These are phyloP conservation scores for Vitis labrusca DNA, from an alignment of 164 flowering plant species.

Conservation along the genomic window DNA sequence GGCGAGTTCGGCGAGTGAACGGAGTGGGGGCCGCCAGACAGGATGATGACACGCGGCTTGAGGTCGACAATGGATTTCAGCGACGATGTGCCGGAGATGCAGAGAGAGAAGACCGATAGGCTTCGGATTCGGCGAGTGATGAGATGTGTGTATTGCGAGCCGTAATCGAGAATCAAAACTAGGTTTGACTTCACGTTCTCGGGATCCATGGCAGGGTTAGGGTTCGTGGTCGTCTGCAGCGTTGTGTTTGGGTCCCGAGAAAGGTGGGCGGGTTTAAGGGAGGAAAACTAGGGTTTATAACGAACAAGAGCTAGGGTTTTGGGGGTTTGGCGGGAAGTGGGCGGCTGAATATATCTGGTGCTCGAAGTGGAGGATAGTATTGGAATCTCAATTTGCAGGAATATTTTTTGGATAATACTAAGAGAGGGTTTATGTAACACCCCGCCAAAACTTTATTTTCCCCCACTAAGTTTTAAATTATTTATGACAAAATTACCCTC, in stretches of 20 bases:
- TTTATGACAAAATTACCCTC: no score
- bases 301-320: neutral
- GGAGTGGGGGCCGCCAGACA: conserved; percentile 94
- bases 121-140: conserved; percentile 90
- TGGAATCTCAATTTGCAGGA: neutral
- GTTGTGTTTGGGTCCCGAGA: conserved; percentile 10
- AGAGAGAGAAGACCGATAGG: conserved; percentile 79
- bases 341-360: no score
- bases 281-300: conserved; percentile 8
- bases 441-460: no score
- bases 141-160: conserved; percentile 95
- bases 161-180: conserved; percentile 82
- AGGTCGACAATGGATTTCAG: conserved; percentile 59
- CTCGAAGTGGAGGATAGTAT: no score
- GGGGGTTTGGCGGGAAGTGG: conserved; percentile 19
- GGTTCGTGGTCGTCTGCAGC: neutral
- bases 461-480: no score
- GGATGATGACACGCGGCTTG: conserved; percentile 74
- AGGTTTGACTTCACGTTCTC: conserved; percentile 47
- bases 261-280: conserved; percentile 13
- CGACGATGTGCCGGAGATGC: conserved; percentile 78
- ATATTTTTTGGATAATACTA: neutral
- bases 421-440: no score
- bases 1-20: conserved; percentile 74
- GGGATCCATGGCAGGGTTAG: conserved; percentile 38